Evolutionary conservation across 139 green algal species (phyloP).

Genomic region (Mesostigma viride): DNA sequence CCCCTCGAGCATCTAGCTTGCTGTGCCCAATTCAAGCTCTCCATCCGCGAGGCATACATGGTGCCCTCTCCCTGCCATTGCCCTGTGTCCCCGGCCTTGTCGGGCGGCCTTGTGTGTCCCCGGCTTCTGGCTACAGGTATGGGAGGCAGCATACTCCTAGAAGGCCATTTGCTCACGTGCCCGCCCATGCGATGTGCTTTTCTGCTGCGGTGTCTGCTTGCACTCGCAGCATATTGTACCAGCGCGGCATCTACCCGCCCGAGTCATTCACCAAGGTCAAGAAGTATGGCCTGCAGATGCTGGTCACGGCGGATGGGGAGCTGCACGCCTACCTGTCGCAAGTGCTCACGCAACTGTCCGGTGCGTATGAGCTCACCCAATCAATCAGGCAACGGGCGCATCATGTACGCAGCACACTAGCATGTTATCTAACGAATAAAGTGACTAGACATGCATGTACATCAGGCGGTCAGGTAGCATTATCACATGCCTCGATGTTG

Average conservation of each 20-base stretch:
- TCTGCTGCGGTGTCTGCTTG: no score
- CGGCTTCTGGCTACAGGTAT: not conserved
- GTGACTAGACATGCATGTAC: no score
- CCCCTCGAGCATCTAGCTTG: no score
- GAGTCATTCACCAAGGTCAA: conserved; percentile 75
- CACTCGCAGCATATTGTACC: conserved; percentile 83
- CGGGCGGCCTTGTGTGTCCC: not conserved
- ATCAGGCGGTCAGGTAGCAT: no score
- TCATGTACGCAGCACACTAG: no score
- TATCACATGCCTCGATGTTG: no score
- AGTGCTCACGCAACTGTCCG: conserved; percentile 67
- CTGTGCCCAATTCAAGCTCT: no score
- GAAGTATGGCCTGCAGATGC: conserved; percentile 83
- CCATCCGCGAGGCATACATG: not conserved
- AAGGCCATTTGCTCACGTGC: not conserved
- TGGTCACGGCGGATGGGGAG: conserved; percentile 65
- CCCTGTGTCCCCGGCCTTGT: not conserved
- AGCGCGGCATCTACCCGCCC: conserved; percentile 85
- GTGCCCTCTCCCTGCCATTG: not conserved
- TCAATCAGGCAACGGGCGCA: no score
- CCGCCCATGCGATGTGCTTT: no score
- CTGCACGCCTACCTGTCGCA: conserved; percentile 66
- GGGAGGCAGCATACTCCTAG: not conserved
- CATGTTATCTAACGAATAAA: no score
- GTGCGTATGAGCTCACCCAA: no score